Base-by-base conservation (phyloP, 2,329 filamentous ascomycete genomes). In the Didymella exigua region DNA sequence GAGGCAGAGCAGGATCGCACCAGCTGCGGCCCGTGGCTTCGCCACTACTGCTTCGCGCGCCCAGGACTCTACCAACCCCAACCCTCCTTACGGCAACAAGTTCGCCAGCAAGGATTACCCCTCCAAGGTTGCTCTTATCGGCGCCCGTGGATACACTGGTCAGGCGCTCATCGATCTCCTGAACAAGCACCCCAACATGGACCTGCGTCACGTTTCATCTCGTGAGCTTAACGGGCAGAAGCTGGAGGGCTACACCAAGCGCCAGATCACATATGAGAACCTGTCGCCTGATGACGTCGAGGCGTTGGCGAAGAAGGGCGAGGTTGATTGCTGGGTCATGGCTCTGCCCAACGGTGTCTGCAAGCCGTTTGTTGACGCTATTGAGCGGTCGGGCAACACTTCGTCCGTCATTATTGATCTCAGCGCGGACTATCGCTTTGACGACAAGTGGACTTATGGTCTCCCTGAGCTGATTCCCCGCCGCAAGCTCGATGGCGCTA, bases 271-370 rank as follows among this genome's bases (percentile, higher is more conserved):
- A 60, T 99, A 99, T 77, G 91, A 96, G 76, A 96, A 92, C 74
- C 81, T 98, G 38, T 87, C 85, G 51, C 85, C 91, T 6, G 93
- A 98, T 62, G 93, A 98, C 64, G 88, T 96, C 11, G 86, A 87
- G 60, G 84, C 87, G 54, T 91, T 98, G 85, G 90, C 95, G 59
- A 87, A 89, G 73, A 86, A 88, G 27, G 89, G 90, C 46, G 86
- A 93, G 68, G 87, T 98, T 44, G 93, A 98, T 79, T 95, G 90
- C 78, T 98, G 93, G 93, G 90, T 98, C 38, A 95, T 98, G 90
- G 95, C 95, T 30, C 86, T 98, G 26, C 95, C 93, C 38, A 99
- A 98, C 71, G 90, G 91, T 58, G 91, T 96, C 44, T 97, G 91
- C 85, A 90, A 92, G 78, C 93, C 95, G 0, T 99, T 89, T 65